Evolutionary conservation across 257 asterid genomes (phyloP), one percentile per base, ranked within the genome.

Genomic region (Petunia secreta): DNA sequence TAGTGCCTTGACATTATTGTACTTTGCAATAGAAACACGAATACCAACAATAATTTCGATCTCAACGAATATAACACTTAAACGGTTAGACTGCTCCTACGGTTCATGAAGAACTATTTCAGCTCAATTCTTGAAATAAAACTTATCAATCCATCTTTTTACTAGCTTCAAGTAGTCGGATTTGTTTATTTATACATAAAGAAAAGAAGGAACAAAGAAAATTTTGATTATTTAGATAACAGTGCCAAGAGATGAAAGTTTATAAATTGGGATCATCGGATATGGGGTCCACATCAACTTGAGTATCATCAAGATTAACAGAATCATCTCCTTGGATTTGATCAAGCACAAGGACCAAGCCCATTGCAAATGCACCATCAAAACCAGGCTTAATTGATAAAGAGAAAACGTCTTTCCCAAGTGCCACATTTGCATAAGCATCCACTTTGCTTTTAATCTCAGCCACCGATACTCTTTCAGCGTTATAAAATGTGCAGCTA

Each of bases 301-400:
- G 82, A 71, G 82, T 78, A 50, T 84, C 82, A 34, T 37, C 15
- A 4, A 41, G 74, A 48, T 79, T 77, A 74, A 48, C 37, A 13
- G 73, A 79, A 48, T 82, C 87, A 16, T 79, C 86, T 14, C 91
- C 91, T 41, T 84, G 80, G 25, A 91, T 85, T 69, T 86, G 97
- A 84, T 93, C 97, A 2, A 93, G 92, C 25, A 90, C 88, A 2
- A 93, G 89, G 15, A 93, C 85, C 48, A 93, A 53, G 1, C 95
- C 97, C 97, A 93, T 89, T 0, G 93, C 97, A 38, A 93, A 93
- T 1, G 97, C 97, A 46, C 84, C 84, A 25, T 93, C 97, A n/a
- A 91, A 89, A 0, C 93, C 97, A 2, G 89, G 83, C 62, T 85
- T 86, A 1, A 93, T 15, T 0, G 80, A 80, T 1, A 93, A 88